Base-by-base conservation (phyloP, 352 stramenopile genomes). In the Phytopythium cucurbitacearum region DNA sequence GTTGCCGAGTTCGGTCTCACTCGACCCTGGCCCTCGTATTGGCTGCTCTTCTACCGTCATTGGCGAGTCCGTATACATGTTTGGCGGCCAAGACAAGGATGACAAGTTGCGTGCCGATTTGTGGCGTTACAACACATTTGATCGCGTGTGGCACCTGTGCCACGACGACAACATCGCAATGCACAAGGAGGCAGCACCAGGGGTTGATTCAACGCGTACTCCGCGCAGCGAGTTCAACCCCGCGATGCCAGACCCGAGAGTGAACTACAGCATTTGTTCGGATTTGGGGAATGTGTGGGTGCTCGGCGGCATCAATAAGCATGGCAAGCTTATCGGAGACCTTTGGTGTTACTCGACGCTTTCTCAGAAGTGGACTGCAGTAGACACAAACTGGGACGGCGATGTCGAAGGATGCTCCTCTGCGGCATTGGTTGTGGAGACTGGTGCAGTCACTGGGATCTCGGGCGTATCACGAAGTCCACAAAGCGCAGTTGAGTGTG, bases 51-150 rank as follows among this genome's bases (percentile, higher is more conserved):
- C 73, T 32, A 60, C 68, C 38, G 85, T 89, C 10, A 89, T 94
- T 32, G 85, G 85, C 5, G 85, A 95, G 49, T 88, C 71, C 40
- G 81, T 95, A 2, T 95, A 86, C 40, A 48, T 95, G 0, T 95
- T 94, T 56, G 85, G 83, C 40, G 85, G 85, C 1, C 64, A 87
- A 53, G 84, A 94, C 59, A 82, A 82, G 40, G 84, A 91, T 60
- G 82, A 90, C 44, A 87, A 85, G 38, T 64, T 86, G 13, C 69
- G 83, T 33, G 76, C 83, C 3, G 85, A 94, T 52, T 58, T 95
- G 12, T 95, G 85, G 85, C 62, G 80, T 11, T 94, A 92, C 55
- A 94, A 94, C 55, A 90, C 82, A 2, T 95, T 95, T 58, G 85
- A 95, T 51, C 81, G 84, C 13, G 63, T 91, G 33, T 95, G 85